A percentile compares a stretch with the other conserved stretches of the same genome.
phyloP scores from a whole-genome alignment of 495 filamentous ascomycete species.

The Tuber calosporum region DNA sequence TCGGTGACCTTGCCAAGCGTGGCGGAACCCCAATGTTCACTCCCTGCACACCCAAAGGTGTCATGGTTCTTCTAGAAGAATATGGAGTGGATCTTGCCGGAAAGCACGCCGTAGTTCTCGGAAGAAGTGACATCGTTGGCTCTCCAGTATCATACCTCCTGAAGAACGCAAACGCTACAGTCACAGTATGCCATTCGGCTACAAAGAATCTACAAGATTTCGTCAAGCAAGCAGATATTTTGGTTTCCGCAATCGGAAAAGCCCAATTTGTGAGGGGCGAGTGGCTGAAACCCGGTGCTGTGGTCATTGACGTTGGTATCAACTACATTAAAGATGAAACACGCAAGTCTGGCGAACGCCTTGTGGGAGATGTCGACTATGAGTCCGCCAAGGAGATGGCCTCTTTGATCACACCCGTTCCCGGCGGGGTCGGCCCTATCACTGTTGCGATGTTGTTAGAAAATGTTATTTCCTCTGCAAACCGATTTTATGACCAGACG shows the following conservation, averaged over 20 bases:
- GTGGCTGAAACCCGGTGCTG: constrained; percentile 85
- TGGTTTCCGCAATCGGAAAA: constrained; percentile 86
- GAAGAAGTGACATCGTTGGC: constrained; percentile 93
- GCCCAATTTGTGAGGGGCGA: constrained; percentile 84
- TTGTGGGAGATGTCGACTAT: constrained; percentile 95
- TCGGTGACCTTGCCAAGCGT: constrained; percentile 91
- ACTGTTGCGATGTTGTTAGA: constrained; percentile 94
- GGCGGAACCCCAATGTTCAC: constrained; percentile 79
- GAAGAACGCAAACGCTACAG: constrained; percentile 91
- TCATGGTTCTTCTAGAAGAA: constrained; percentile 84
- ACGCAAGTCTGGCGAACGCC: constrained; percentile 82
- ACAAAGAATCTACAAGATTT: constrained; percentile 64
- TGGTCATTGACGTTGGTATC: constrained; percentile 96
- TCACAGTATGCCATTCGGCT: constrained; percentile 89
- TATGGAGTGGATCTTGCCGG: constrained; percentile 74
- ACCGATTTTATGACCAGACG: constrained; percentile 70
- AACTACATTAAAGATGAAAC: constrained; percentile 93
- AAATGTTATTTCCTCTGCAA: constrained; percentile 82
- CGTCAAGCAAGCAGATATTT: constrained; percentile 76
- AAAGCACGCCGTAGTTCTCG: constrained; percentile 91
- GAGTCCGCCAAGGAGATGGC: constrained; percentile 78
- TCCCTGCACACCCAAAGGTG: constrained; percentile 92
- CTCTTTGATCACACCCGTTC: constrained; percentile 93
- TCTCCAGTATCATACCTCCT: constrained; percentile 92
- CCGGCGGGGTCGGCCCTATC: constrained; percentile 96